Conservation (phyloP, 805 yeast genomes). For the Suhomyces vadensis region DNA sequence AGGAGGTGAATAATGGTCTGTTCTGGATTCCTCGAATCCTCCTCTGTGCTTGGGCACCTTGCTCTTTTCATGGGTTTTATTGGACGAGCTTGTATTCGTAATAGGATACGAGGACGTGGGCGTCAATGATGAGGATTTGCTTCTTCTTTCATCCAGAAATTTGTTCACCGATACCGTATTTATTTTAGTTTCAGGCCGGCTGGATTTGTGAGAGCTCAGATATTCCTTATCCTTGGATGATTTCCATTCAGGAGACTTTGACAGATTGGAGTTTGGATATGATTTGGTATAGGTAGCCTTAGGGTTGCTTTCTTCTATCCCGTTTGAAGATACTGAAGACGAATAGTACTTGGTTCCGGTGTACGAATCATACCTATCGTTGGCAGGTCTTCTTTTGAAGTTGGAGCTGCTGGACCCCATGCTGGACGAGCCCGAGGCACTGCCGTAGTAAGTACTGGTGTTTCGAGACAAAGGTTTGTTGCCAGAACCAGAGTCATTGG, state of each 20-base stretch:
- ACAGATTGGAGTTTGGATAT: constrained; percentile 1
- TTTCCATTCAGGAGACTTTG: constrained; percentile 4
- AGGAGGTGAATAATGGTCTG: constrained; percentile 1
- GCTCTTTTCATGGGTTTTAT: background rate
- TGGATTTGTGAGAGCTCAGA: too few relatives aligned
- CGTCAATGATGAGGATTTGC: constrained; percentile 6
- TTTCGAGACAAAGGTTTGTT: background rate
- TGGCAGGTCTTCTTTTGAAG: constrained; percentile 16
- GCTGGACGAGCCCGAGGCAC: constrained; percentile 2
- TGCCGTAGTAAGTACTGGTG: constrained; percentile 10
- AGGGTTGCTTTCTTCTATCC: constrained; percentile 5
- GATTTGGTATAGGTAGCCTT: constrained; percentile 3
- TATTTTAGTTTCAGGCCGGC: too few relatives aligned
- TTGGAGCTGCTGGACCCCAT: constrained; percentile 1
- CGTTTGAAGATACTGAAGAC: constrained; percentile 6
- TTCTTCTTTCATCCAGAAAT: constrained; percentile 13
- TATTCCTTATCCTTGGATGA: too few relatives aligned
- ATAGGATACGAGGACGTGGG: background rate
- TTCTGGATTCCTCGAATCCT: background rate
- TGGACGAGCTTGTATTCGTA: background rate
- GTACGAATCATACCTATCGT: constrained; percentile 23
- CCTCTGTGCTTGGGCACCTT: background rate
- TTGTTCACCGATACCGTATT: constrained; percentile 9
- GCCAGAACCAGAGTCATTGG: background rate
- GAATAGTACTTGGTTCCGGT: constrained; percentile 15